Conservation (phyloP, 1,139 yeast species). For the Groenewaldozyma auringiensis region DNA sequence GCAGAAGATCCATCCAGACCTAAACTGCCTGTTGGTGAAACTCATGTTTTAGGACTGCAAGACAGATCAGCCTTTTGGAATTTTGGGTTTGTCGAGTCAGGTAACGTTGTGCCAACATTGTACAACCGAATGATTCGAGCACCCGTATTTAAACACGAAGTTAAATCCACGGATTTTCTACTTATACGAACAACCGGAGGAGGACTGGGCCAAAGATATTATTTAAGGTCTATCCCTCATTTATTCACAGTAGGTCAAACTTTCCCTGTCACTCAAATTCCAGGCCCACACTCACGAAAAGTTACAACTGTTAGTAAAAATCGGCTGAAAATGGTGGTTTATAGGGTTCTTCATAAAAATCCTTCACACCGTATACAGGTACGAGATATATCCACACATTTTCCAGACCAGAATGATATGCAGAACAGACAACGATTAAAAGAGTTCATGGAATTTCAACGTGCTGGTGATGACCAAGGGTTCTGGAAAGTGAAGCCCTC, state of each 20-base stretch:
- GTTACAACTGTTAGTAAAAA: constrained; percentile 91
- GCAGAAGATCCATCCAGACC: constrained; percentile 85
- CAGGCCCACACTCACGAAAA: constrained; percentile 96
- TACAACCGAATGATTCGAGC: constrained; percentile 91
- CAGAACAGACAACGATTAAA: constrained; percentile 92
- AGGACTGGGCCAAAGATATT: constrained; percentile 43
- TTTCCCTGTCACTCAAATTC: constrained; percentile 88
- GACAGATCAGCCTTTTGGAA: constrained; percentile 98
- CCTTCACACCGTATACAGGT: constrained; percentile 73
- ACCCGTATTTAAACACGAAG: constrained; percentile 84
- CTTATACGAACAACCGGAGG: constrained; percentile 77
- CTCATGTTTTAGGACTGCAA: constrained; percentile 89
- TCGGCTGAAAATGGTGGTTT: constrained; percentile 88
- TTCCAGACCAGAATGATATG: constrained; percentile 97
- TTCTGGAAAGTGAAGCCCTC: constrained; percentile 83
- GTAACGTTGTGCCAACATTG: constrained; percentile 85
- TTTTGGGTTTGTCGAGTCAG: constrained; percentile 94
- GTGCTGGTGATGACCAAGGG: constrained; percentile 93
- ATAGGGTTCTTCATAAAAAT: constrained; percentile 71
- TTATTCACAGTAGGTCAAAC: constrained; percentile 87
- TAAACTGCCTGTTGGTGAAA: constrained; percentile 84
- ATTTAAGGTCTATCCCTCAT: constrained; percentile 58
- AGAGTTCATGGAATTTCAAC: constrained; percentile 96
- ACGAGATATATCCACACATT: constrained; percentile 82
- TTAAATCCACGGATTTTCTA: constrained; percentile 70